Conservation (phyloP, 192 early-diverging fungal genomes). For the Podila epigama region DNA sequence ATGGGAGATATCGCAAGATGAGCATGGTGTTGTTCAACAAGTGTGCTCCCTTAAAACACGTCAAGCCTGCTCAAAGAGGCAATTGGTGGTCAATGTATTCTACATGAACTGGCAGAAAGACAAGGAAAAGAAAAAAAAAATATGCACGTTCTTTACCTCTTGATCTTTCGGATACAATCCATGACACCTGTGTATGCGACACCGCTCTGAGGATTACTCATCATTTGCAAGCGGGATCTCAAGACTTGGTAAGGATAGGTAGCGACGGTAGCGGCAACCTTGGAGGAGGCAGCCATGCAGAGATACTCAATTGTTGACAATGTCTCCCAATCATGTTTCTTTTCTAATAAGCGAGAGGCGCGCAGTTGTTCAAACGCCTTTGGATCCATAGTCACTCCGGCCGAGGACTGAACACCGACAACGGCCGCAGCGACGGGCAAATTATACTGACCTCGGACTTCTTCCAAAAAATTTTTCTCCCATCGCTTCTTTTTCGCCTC, state of each 20-base stretch:
- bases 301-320: slow-evolving; percentile 77
- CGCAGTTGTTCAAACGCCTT: slow-evolving; percentile 32
- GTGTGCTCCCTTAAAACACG: too few relatives aligned
- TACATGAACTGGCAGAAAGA: background rate
- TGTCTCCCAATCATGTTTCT: slow-evolving; percentile 45
- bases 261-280: slow-evolving; percentile 82
- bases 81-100: background rate
- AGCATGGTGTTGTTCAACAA: too few relatives aligned
- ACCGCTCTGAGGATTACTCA: slow-evolving; percentile 52
- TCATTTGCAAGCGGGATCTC: slow-evolving; percentile 83
- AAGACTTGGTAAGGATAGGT: slow-evolving; percentile 97
- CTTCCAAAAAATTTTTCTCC: slow-evolving; percentile 45
- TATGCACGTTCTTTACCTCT: slow-evolving; percentile 37
- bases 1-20: too few relatives aligned
- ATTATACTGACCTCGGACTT: slow-evolving; percentile 15
- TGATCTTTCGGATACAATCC: slow-evolving; percentile 75
- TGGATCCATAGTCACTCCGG: slow-evolving; percentile 23
- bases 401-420: background rate
- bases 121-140: background rate
- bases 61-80: too few relatives aligned
- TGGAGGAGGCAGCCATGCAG: slow-evolving; percentile 86
- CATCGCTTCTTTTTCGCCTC: slow-evolving; percentile 40
- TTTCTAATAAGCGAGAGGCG: slow-evolving; percentile 26
- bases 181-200: slow-evolving; percentile 75
- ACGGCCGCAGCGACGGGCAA: background rate